A percentile compares a stretch with the other conserved stretches of the same genome.
These are phyloP conservation scores for Metschnikowia continentalis DNA, from an alignment of 805 yeast genomes.

Conservation along the genomic window DNA sequence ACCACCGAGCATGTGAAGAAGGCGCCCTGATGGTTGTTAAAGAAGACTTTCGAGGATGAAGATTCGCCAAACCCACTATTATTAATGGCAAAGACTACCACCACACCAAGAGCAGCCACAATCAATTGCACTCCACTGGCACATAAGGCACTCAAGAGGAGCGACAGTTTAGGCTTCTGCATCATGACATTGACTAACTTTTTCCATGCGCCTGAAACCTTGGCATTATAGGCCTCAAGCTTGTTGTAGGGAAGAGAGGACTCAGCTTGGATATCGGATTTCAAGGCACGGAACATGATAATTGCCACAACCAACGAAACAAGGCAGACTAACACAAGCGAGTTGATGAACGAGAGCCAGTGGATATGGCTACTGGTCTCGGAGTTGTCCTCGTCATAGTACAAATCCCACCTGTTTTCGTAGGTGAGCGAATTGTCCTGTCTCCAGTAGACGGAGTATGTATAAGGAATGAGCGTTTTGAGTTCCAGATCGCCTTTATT, in stretches of 20 bases:
- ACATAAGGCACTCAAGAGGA: constrained; percentile 51
- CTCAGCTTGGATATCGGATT: constrained; percentile 44
- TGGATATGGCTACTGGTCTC: constrained; percentile 51
- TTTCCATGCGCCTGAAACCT: constrained; percentile 41
- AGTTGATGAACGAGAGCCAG: constrained; percentile 74
- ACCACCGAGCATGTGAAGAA: constrained; percentile 56
- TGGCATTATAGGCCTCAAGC: not conserved
- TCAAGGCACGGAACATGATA: constrained; percentile 54
- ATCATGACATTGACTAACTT: constrained; percentile 51
- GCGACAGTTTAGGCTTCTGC: constrained; percentile 45
- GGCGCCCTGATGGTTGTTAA: constrained; percentile 66
- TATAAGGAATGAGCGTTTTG: constrained; percentile 57
- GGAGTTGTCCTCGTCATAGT: constrained; percentile 51
- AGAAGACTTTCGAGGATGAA: constrained; percentile 47
- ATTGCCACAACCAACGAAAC: constrained; percentile 62
- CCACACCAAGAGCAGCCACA: constrained; percentile 60
- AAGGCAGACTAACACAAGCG: constrained; percentile 59
- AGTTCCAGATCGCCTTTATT: constrained; percentile 26
- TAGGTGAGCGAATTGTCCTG: constrained; percentile 67
- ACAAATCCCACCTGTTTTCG: constrained; percentile 70
- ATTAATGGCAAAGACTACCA: constrained; percentile 45
- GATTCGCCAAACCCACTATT: constrained; percentile 20
- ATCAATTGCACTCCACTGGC: constrained; percentile 75
- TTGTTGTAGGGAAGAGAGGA: constrained; percentile 12
- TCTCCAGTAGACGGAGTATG: constrained; percentile 86